A percentile compares a stretch with the other conserved stretches of the same genome.
Evolutionary conservation across 2,329 filamentous ascomycete species (phyloP).

Genomic region (Lecanicillium sp.): DNA sequence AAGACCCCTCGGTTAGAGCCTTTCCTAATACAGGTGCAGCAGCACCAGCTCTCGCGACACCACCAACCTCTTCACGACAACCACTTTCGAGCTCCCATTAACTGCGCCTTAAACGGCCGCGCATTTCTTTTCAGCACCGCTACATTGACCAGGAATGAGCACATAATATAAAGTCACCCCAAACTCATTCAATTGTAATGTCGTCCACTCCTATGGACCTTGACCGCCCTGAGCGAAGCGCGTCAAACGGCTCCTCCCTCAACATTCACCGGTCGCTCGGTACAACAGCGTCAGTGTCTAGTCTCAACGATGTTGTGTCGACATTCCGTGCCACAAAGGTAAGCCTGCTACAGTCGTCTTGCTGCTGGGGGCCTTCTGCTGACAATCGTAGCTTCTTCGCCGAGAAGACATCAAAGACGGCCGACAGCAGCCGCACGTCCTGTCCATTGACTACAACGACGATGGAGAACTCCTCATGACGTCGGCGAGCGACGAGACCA

Average conservation of each 20-base stretch:
- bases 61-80: too few relatives aligned
- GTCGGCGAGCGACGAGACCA: slow-evolving; percentile 85
- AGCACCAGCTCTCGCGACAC: too few relatives aligned
- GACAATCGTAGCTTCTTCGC: slow-evolving; percentile 40
- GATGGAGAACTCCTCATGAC: slow-evolving; percentile 87
- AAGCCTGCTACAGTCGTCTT: slow-evolving; percentile 16
- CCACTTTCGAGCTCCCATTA: too few relatives aligned
- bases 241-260: slow-evolving; percentile 31
- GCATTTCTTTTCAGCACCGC: neutral
- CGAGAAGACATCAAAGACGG: slow-evolving; percentile 47
- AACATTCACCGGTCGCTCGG: slow-evolving; percentile 38
- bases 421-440: slow-evolving; percentile 54
- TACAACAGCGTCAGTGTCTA: slow-evolving; percentile 43
- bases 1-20: too few relatives aligned
- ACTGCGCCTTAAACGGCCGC: too few relatives aligned
- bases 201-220: slow-evolving; percentile 50
- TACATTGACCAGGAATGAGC: neutral
- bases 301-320: slow-evolving; percentile 69
- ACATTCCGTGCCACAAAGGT: slow-evolving; percentile 77
- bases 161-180: neutral
- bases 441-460: slow-evolving; percentile 95
- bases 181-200: slow-evolving; percentile 25
- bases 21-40: too few relatives aligned
- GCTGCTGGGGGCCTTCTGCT: neutral
- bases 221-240: slow-evolving; percentile 31